Base-by-base conservation (phyloP, 1,284 basidiomycete genomes). In the Naganishia sp. region DNA sequence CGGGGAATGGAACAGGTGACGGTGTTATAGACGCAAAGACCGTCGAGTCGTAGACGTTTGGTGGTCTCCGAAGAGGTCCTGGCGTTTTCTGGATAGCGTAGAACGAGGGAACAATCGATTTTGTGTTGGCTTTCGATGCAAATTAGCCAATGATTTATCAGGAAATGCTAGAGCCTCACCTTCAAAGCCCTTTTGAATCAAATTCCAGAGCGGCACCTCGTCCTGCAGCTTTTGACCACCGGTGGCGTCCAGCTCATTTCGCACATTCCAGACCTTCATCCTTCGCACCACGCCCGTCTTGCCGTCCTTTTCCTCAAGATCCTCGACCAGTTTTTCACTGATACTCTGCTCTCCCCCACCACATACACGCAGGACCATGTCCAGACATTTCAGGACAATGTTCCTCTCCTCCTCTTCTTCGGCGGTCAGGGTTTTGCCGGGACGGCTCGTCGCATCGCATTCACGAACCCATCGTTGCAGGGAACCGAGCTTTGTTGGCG, bases 401-500 rank as follows among this genome's bases (percentile, higher is more conserved):
- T 69, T 74, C 56, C 74, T 79, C 72, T 64, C 77, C 66, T 65
- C 73, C 66, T 66, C 70, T 56, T 18, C 75, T 73, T 69, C 76
- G 73, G 3, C 28, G 77, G 77, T 6, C 77, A 74, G 1, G 79
- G 79, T 7, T 16, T 43, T 25, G 46, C 61, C 64, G 21, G 68
- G 68, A 18, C 60, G 64, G 33, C 54, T 59, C 2, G 80, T 81
- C 0, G 84, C 84, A 74, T 86, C 84, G 71, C 83, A 84, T 70
- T 86, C 84, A 33, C 84, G 75, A 11, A 84, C 84, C 84, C 84
- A 85, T 25, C 84, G 79, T 71, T 86, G 84, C 9, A 86, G 75
- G 2, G 84, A 81, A 11, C 84, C 84, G n/a, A 86, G 81, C 70
- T 84, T 84, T 13, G 84, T 83, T 5, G 81, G 74, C 15, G 83